Percentiles rank a stretch among this genome's conserved stretches.
These are phyloP conservation scores for Wallacemonas sp. DNA, from an alignment of 208 protist genomes.

Conservation along the genomic window DNA sequence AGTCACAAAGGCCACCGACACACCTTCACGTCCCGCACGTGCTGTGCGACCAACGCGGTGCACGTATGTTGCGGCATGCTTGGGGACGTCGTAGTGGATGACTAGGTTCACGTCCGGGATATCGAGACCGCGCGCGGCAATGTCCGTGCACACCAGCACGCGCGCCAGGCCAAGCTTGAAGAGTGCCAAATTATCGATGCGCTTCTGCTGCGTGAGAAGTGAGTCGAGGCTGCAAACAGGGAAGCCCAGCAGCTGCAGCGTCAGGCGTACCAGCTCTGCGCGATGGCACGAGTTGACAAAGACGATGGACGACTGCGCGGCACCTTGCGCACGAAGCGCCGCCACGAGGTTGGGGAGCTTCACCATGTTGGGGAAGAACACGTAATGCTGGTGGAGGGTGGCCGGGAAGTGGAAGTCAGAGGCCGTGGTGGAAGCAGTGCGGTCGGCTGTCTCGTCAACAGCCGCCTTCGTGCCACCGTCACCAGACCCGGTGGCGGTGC, in stretches of 20 bases:
- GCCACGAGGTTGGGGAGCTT: constrained; percentile 82
- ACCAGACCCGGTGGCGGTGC: background rate
- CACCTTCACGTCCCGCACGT: constrained; percentile 76
- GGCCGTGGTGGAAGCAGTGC: background rate
- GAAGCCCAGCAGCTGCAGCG: constrained; percentile 92
- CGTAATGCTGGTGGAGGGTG: constrained; percentile 54
- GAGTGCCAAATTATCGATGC: constrained; percentile 95
- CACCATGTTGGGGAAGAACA: constrained; percentile 84
- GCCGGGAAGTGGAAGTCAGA: constrained; percentile 31
- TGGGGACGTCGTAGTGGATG: constrained; percentile 97
- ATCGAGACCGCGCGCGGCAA: constrained; percentile 96
- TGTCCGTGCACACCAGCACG: constrained; percentile 90
- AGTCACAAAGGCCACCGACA: constrained; percentile 73
- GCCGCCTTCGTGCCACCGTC: background rate
- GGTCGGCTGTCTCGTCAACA: too few relatives aligned
- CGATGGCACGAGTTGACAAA: constrained; percentile 85
- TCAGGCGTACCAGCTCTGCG: constrained; percentile 82
- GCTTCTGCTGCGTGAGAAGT: constrained; percentile 96
- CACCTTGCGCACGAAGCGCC: constrained; percentile 47
- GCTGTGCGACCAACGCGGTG: constrained; percentile 98
- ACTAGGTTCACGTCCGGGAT: constrained; percentile 96
- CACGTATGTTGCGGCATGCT: constrained; percentile 96
- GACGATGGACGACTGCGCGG: constrained; percentile 77
- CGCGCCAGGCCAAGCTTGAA: constrained; percentile 95
- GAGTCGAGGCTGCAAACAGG: constrained; percentile 97